Base-by-base conservation (phyloP, 2,329 filamentous ascomycete species). In the Beauveria sp. region DNA sequence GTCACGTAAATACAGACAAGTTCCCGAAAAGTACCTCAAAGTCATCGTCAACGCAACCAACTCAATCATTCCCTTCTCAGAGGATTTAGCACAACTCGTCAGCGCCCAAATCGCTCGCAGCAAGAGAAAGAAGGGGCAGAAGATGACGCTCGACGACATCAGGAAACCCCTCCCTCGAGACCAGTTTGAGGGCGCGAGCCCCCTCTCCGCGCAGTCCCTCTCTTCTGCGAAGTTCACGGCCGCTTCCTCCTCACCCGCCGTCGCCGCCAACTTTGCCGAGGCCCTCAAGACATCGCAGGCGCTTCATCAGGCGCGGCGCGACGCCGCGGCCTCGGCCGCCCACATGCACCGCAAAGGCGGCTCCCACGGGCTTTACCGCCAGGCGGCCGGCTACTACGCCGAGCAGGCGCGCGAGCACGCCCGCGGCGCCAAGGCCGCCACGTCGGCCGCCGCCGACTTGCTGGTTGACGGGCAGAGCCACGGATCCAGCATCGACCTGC, bases 381-480 rank as follows among this genome's bases (percentile, higher is more conserved):
- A 87, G 62, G 93, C 85, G 1, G 90, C 90, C 9, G 85, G 82
- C 0, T 90, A 90, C 70, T 96, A 96, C 71, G 81, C 86, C 1
- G 83, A 90, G 57, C 78, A 89, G 12, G 88, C 85, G 1, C 85
- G 87, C 24, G 86, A 90, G 52, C 81, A 86, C 62, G 78, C 83
- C 5, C 80, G 78, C 14, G 77, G 78, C 49, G 82, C 86, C 2
- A 81, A 83, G 64, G 76, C 77, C 20, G 81, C 85, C n/a, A 78
- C 79, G 20, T 85, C 86, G n/a, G 78, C 79, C 0, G 86, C 86
- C 1, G 90, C 91, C 1, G 88, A 95, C 67, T 74, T 82, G 0
- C 79, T 88, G 3, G 93, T 93, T 1, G 80, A 86, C 12, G 70
- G 75, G 10, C 88, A 92, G 69, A 93, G 90, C 56, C 81, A 79